Evolutionary conservation across 1,284 basidiomycete genomes (phyloP).

Genomic region (Bondarzewia mesenterica): DNA sequence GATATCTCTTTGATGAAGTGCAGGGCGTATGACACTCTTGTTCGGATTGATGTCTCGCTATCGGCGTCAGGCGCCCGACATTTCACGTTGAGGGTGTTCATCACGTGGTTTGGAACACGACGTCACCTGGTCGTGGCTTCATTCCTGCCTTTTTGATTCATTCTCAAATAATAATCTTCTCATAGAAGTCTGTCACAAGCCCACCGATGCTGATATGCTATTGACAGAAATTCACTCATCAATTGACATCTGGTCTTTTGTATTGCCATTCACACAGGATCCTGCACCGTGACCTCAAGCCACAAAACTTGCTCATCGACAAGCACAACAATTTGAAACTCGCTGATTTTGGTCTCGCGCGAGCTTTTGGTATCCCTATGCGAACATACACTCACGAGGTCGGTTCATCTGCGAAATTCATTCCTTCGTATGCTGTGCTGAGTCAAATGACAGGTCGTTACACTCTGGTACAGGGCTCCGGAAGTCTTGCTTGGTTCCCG

Average conservation of each 20-base stretch:
- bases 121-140: not conserved
- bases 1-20: not conserved
- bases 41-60: no score
- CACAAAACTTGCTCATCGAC: slow-evolving; percentile 95
- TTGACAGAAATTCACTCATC: slow-evolving; percentile 88
- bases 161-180: no score
- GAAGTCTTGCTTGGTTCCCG: slow-evolving; percentile 94
- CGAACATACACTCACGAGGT: slow-evolving; percentile 98
- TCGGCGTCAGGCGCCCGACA: no score
- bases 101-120: slow-evolving; percentile 5
- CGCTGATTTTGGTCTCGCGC: slow-evolving; percentile 93
- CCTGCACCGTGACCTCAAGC: slow-evolving; percentile 95
- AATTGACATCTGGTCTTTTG: slow-evolving; percentile 80
- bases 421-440: not conserved
- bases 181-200: no score
- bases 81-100: slow-evolving; percentile 3
- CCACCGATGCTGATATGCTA: no score
- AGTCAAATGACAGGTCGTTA: slow-evolving; percentile 69
- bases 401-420: slow-evolving; percentile 15
- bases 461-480: slow-evolving; percentile 96
- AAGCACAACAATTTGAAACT: slow-evolving; percentile 87
- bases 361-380: slow-evolving; percentile 97
- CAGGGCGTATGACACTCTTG: no score
- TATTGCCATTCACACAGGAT: slow-evolving; percentile 97
- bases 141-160: not conserved